Base-by-base conservation (phyloP, 1,139 yeast genomes). In the Hyphopichia pseudoburtonii region DNA sequence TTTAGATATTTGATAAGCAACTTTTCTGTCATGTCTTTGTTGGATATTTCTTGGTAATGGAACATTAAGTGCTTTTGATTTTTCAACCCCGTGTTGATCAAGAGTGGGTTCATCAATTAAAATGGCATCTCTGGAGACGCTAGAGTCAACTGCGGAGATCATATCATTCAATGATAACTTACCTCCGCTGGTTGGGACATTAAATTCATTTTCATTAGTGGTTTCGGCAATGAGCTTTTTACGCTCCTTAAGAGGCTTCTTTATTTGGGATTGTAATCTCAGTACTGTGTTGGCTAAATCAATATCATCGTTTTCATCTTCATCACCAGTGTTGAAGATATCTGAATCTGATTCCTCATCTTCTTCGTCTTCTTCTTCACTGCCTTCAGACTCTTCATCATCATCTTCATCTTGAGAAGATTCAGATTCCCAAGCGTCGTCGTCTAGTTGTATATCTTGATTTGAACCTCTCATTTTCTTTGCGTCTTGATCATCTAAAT, bases 31-130 rank as follows among this genome's bases (percentile, higher is more conserved):
- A 48, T 86, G 78, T 53, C 95, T 79, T 49, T 86, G 78, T 61
- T 89, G 96, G 39, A 92, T 82, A 48, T 95, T 76, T 50, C 78
- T 79, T 1, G 97, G 96, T 38, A 89, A 69, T 2, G 98, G 97
- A 10, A 89, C 82, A 1, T 84, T 75, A 38, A 89, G 66, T 1
- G 94, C 70, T 42, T 70, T 66, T 11, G 69, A 53, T 30, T 54
- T 56, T 2, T 45, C 37, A 37, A 43, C 35, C 27, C 53, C 54
- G 23, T 58, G 65, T 7, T n/a, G 2, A 57, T 59, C 5, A 60
- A 28, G 4, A n/a, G 17, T 16, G 6, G 32, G 60, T 24, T 64
- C 69, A 40, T 74, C 77, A 17, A 82, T 62, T 33, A 82, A 63
- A 10, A 75, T 64, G 2, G 86, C 80, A 34, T 74, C 75, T 35